Evolutionary conservation across 2,329 filamentous ascomycete genomes (phyloP), one percentile per base, ranked within the genome.

Genomic region (Calonectria fujianensis): DNA sequence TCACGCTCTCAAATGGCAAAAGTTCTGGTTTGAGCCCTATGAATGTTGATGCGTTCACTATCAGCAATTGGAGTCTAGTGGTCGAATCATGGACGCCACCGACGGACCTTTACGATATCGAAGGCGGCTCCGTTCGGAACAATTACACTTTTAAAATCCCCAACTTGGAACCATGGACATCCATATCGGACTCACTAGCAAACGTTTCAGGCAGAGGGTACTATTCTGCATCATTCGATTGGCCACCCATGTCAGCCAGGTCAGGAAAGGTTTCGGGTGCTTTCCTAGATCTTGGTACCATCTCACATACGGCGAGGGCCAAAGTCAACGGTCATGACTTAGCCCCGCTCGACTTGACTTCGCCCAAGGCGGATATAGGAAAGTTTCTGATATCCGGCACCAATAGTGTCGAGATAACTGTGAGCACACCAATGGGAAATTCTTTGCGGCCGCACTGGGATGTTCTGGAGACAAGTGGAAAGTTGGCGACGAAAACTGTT

Each of bases 401-500:
- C 13, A 57, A 57, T n/a, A 35, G 8, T 20, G 13, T 57, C n/a
- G 52, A 57, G 29, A 57, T 57, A 57, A 18, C 16, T 31, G 18
- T 57, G 13, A 32, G 29, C 18, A 57, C 52, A 5, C 52, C 52
- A 8, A 20, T 57, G 9, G 52, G 52, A 18, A 57, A 57, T 57
- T 32, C 27, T 1, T 57, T 57, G 18, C 52, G 52, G 8, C 52
- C 52, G 32, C n/a, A 35, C 52, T 57, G 52, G 52, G 52, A 57
- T 10, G 52, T 57, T 7, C 29, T 57, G 31, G 52, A 57, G 31
- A 57, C 29, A 31, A 57, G 52, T 4, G 52, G 52, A n/a, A 57
- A 57, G 52, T 35, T 57, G 52, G 52, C 52, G 9, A 57, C 52
- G 2, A 57, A 57, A 57, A 57, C 52, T n/a, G 52, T 20, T 32